These are phyloP conservation scores for Suhomyces sp. DNA, from an alignment of 805 yeast genomes.

Conservation along the genomic window DNA sequence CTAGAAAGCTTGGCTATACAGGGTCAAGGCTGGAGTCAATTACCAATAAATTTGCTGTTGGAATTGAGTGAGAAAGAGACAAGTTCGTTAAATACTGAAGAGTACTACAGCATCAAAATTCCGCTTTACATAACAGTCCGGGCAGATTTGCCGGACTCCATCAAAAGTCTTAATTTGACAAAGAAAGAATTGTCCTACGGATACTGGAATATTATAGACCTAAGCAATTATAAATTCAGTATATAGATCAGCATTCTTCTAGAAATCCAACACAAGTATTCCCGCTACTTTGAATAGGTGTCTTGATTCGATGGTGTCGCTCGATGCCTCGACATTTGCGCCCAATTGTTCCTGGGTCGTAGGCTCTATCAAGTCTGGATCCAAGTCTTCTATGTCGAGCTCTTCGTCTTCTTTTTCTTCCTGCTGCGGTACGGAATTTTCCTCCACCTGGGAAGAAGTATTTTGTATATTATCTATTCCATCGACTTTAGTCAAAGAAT, in stretches of 20 bases:
- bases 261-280: slow-evolving; percentile 55
- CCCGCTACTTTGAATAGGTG: slow-evolving; percentile 59
- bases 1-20: slow-evolving; percentile 17
- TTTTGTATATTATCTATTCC: slow-evolving; percentile 29
- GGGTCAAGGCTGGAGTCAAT: slow-evolving; percentile 34
- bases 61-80: slow-evolving; percentile 1
- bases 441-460: slow-evolving; percentile 3
- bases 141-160: slow-evolving; percentile 22
- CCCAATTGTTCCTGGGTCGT: slow-evolving; percentile 17
- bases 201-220: slow-evolving; percentile 21
- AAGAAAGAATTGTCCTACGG: slow-evolving; percentile 22
- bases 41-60: slow-evolving; percentile 25
- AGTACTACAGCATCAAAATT: slow-evolving; percentile 12
- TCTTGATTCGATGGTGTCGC: slow-evolving; percentile 47
- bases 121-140: slow-evolving; percentile 31
- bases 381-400: slow-evolving; percentile 9
- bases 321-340: slow-evolving; percentile 12
- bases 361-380: slow-evolving; percentile 16
- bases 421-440: slow-evolving; percentile 7
- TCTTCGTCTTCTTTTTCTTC: slow-evolving; percentile 16
- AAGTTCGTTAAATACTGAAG: not conserved
- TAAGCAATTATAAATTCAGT: slow-evolving; percentile 7
- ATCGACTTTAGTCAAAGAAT: slow-evolving; percentile 24
- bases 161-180: slow-evolving; percentile 12
- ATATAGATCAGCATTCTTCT: not conserved